These are phyloP conservation scores for Helicocarpus griseus DNA, from an alignment of 2,329 filamentous ascomycete genomes.

Conservation along the genomic window DNA sequence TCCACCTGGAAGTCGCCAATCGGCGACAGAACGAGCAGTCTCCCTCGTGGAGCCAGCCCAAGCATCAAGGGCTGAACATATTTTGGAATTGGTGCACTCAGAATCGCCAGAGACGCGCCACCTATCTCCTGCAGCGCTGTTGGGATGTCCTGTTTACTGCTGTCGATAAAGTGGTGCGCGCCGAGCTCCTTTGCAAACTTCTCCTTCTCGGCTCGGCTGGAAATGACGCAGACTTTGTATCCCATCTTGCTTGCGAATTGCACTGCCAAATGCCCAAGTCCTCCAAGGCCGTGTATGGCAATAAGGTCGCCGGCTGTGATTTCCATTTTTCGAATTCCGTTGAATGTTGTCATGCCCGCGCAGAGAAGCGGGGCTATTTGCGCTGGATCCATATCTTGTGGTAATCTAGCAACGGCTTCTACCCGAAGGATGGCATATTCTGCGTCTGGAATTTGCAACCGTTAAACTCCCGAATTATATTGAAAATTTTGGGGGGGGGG, in stretches of 20 bases:
- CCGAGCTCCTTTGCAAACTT: constrained; percentile 45
- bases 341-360: constrained; percentile 43
- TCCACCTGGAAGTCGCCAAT: constrained; percentile 15
- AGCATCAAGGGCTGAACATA: constrained; percentile 25
- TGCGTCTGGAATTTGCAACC: constrained; percentile 17
- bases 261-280: constrained; percentile 43
- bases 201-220: constrained; percentile 41
- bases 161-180: constrained; percentile 47
- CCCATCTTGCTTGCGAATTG: constrained; percentile 45
- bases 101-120: constrained; percentile 26
- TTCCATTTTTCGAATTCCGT: constrained; percentile 39
- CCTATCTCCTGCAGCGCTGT: constrained; percentile 28
- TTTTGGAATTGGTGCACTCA: constrained; percentile 28
- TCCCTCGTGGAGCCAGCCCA: constrained; percentile 26
- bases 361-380: constrained; percentile 39
- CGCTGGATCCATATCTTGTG: constrained; percentile 36
- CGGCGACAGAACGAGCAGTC: constrained; percentile 24
- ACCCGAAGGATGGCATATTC: constrained; percentile 28
- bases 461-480: background rate
- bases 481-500: background rate
- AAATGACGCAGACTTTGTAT: constrained; percentile 43
- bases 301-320: constrained; percentile 37
- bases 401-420: constrained; percentile 37
- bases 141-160: constrained; percentile 25
- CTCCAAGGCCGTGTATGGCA: constrained; percentile 44